Evolutionary conservation across 768 basidiomycete genomes (phyloP).

Genomic region (Lenzites betulinus): DNA sequence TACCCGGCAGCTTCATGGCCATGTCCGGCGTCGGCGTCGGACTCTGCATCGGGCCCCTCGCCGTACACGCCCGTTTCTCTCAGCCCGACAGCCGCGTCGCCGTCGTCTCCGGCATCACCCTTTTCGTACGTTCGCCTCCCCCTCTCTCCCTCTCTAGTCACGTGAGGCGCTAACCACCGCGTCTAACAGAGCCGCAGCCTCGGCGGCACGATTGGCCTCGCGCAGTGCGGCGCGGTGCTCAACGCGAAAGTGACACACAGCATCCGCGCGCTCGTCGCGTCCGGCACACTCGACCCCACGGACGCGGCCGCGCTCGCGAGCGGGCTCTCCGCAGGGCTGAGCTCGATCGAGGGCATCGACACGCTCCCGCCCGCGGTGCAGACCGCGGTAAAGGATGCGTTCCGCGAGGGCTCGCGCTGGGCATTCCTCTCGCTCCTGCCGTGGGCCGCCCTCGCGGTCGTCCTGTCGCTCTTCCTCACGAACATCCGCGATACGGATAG

Average conservation of each 20-base stretch:
- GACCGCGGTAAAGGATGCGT: constrained; percentile 41
- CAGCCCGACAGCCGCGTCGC: constrained; percentile 44
- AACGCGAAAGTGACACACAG: constrained; percentile 42
- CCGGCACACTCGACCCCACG: constrained; percentile 33
- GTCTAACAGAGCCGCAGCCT: constrained; percentile 44
- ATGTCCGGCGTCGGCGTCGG: constrained; percentile 49
- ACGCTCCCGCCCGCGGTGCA: constrained; percentile 40
- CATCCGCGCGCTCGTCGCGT: constrained; percentile 31
- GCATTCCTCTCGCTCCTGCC: constrained; percentile 51
- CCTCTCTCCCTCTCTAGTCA: background rate
- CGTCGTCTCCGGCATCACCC: constrained; percentile 42
- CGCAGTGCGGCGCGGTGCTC: constrained; percentile 53
- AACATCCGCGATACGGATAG: constrained; percentile 38
- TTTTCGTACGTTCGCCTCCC: constrained; percentile 44
- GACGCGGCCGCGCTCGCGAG: constrained; percentile 32
- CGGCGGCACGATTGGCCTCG: constrained; percentile 56
- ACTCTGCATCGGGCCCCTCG: constrained; percentile 39
- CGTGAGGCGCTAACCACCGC: background rate
- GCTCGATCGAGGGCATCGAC: constrained; percentile 40
- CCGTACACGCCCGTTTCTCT: constrained; percentile 48
- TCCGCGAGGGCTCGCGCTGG: constrained; percentile 43
- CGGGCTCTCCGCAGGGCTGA: constrained; percentile 31
- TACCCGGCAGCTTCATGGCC: constrained; percentile 41
- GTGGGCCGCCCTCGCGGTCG: constrained; percentile 41
- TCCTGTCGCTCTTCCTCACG: constrained; percentile 42